Percentiles rank a stretch among this genome's conserved stretches.
phyloP scores from a whole-genome alignment of 371 early-diverging fungal species.

The Saksenaea vasiformis region DNA sequence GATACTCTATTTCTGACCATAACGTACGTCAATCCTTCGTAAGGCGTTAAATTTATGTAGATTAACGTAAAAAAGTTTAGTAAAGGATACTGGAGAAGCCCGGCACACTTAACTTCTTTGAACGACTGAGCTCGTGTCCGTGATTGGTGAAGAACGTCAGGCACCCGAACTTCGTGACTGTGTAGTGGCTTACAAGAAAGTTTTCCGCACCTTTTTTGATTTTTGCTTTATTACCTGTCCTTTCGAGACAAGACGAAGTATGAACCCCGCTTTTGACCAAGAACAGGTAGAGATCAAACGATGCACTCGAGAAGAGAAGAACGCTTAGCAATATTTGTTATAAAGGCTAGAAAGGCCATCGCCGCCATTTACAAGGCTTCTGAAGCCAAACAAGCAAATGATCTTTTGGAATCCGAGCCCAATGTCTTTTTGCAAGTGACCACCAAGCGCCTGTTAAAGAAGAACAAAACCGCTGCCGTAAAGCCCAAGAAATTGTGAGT shows the following conservation, averaged over 20 bases:
- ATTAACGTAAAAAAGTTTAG: no score
- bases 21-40: no score
- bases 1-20: no score
- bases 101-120: no score
- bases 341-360: constrained; percentile 8
- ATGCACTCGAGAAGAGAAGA: neutral
- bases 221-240: neutral
- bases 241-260: constrained; percentile 5
- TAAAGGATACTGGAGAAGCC: no score
- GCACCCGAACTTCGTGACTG: neutral
- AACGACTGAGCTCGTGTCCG: no score
- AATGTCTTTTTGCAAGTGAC: constrained; percentile 9
- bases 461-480: neutral
- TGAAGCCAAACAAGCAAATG: constrained; percentile 8
- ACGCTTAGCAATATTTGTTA: neutral
- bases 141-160: no score
- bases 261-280: constrained; percentile 13
- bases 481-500: constrained; percentile 16
- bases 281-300: constrained; percentile 10
- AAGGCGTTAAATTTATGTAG: no score
- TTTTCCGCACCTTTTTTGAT: constrained; percentile 10
- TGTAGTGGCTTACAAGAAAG: constrained; percentile 4
- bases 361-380: constrained; percentile 8
- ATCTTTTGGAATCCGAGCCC: constrained; percentile 11
- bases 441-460: constrained; percentile 9